A percentile compares a stretch with the other conserved stretches of the same genome.
Conservation (phyloP, 2,329 filamentous ascomycete species). For the Curvularia spicifera region DNA sequence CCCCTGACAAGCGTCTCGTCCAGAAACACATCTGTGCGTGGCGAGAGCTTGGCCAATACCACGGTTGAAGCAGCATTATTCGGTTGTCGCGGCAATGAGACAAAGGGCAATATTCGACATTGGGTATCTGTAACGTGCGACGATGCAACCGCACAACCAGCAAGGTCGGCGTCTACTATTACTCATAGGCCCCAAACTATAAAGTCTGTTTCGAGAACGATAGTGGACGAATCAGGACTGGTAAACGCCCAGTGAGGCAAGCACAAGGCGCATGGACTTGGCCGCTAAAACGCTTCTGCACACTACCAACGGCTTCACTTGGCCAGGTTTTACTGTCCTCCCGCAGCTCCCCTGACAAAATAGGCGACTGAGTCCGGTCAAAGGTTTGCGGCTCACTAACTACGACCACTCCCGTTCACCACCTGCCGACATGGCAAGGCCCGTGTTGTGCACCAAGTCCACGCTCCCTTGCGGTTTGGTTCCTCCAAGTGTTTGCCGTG, state of each 20-base stretch:
- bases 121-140: slow-evolving; percentile 6
- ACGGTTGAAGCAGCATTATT: background rate
- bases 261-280: background rate
- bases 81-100: background rate
- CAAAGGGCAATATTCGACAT: background rate
- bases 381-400: slow-evolving; percentile 1
- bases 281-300: background rate
- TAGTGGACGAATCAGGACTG: slow-evolving; percentile 2
- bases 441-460: background rate
- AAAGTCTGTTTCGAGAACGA: slow-evolving; percentile 6
- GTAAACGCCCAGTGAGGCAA: background rate
- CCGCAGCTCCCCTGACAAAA: background rate
- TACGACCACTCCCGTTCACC: background rate
- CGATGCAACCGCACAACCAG: slow-evolving; percentile 16
- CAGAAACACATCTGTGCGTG: background rate
- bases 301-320: slow-evolving; percentile 10
- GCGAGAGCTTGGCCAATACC: background rate
- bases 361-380: slow-evolving; percentile 1
- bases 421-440: background rate
- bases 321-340: background rate
- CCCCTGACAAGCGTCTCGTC: background rate
- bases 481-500: background rate
- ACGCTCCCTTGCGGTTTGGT: background rate
- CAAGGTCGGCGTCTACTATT: slow-evolving; percentile 3
- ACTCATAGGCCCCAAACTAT: slow-evolving; percentile 4